These are phyloP conservation scores for Parietichytrium sp. DNA, from an alignment of 108 stramenopile genomes.

Conservation along the genomic window DNA sequence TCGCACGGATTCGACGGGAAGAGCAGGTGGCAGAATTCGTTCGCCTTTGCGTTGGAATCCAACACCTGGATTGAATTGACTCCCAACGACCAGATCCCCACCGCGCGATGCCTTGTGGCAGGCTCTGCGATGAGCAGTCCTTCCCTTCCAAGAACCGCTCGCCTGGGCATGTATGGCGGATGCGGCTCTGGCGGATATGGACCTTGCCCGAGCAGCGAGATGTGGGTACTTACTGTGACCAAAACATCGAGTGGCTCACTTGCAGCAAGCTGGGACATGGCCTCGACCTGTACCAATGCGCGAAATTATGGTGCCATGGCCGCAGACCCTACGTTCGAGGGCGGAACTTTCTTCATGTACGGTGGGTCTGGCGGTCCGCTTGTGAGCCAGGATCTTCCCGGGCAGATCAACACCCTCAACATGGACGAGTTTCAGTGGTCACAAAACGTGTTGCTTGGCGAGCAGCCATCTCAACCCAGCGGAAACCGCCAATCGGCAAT, in stretches of 20 bases:
- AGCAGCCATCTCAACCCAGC: not conserved
- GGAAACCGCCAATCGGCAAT: not conserved
- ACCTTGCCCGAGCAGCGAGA: not conserved
- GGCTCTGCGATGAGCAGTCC: not conserved
- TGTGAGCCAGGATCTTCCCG: not conserved
- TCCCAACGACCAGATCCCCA: not conserved
- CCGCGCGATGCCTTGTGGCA: not conserved
- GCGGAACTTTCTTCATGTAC: not conserved
- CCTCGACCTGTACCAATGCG: not conserved
- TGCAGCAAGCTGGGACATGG: not conserved
- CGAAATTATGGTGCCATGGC: constrained; percentile 9
- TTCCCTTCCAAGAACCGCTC: not conserved
- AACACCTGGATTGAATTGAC: not conserved
- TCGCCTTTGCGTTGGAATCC: not conserved
- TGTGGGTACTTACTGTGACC: not conserved
- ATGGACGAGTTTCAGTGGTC: not conserved
- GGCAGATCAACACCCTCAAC: not conserved
- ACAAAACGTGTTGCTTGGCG: not conserved
- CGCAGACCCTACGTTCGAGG: not conserved
- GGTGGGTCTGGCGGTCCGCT: not conserved
- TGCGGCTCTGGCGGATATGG: not conserved
- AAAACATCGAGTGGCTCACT: not conserved
- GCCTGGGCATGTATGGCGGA: not conserved
- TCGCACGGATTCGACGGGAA: not conserved
- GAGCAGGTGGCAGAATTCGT: not conserved